Evolutionary conservation across 2,329 filamentous ascomycete genomes (phyloP), one percentile per base, ranked within the genome.

Genomic region (Zelopaecilomyces penicillatus): DNA sequence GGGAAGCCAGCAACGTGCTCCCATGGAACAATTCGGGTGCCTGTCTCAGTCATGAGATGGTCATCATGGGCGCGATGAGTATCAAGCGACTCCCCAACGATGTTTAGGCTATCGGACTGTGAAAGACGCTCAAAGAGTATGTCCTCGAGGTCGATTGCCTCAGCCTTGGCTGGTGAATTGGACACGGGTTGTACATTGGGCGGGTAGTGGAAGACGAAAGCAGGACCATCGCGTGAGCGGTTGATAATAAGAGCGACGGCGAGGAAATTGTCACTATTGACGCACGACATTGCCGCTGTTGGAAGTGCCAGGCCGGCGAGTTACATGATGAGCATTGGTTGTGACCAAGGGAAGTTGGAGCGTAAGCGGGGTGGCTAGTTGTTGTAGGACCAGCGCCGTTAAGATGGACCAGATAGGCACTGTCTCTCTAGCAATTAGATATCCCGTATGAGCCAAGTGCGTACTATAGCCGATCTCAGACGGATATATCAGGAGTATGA

Each of bases 151-250:
- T 77, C 71, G 26, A 37, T 48, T 34, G 47, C 47, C 32, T 61
- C 65, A 9, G 63, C 58, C 11, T 61, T 50, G 11, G 57, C 59
- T 5, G 61, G 53, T n/a, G 62, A 60, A 29, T 64, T 62, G 11
- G 63, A 52, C 56, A 50, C 60, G 40, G 58, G 63, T 49, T 63
- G 59, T 37, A 78, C 70, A 39, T 68, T 62, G n/a, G 82, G 75
- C n/a, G 88, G 88, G 58, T 93, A 93, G 64, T 95, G 87, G 64
- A 90, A 95, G 56, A 93, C 84, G 56, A 93, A 84, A 51, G 82
- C 80, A 29, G 88, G 85, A 11, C 88, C 87, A 54, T 87, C 84
- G 52, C 84, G 80, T 31, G 85, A 86, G 52, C 85, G 78, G 56
- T 80, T 80, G 56, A 87, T 80, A 52, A 89, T 79, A 34, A 91